Base-by-base conservation (phyloP, 805 yeast species). In the Teunomyces pallodes region DNA sequence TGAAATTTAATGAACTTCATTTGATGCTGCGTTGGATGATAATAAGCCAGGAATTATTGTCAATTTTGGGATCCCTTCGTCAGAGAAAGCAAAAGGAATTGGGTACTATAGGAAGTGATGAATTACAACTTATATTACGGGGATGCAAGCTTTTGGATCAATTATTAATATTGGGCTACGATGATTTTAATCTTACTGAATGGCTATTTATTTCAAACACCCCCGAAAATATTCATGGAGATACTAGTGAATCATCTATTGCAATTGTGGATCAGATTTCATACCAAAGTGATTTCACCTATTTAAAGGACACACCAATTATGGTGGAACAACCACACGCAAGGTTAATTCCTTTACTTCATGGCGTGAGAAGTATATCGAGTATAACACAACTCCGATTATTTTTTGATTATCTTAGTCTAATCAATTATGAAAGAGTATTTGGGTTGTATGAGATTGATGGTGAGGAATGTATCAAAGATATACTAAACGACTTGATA, bases 131-230 rank as follows among this genome's bases (percentile, higher is more conserved):
- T 10, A 55, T 82, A 2, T 67, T 85, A 30, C 79, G 80, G 47
- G 87, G 86, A 0, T 84, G 90, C 58, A 92, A 91, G 63, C 69
- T 94, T 12, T 69, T 94, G 42, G 99, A 92, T 60, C 76, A 87
- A 28, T 63, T 90, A 17, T 62, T 92, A 16, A 72, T 86, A 1
- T 55, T 90, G 48, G 81, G 83, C 32, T 76, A 77, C 36, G 97
- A 91, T 60, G 96, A 90, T 49, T 76, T 92, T 72, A 84, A 83
- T 65, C 60, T 81, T 64, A 61, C 80, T 52, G 94, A 90, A 58
- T 92, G 98, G 98, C 70, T 94, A 1, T 94, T 90, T 60, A 79
- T 92, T 9, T 76, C 83, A 26, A 89, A 86, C 56, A 82, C 80
- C 13, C 74, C 82, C 13, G 84, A 82, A 50, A 82, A 85, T 14